Base-by-base conservation (phyloP, 495 filamentous ascomycete species). In the Parathielavia hyrcaniae region DNA sequence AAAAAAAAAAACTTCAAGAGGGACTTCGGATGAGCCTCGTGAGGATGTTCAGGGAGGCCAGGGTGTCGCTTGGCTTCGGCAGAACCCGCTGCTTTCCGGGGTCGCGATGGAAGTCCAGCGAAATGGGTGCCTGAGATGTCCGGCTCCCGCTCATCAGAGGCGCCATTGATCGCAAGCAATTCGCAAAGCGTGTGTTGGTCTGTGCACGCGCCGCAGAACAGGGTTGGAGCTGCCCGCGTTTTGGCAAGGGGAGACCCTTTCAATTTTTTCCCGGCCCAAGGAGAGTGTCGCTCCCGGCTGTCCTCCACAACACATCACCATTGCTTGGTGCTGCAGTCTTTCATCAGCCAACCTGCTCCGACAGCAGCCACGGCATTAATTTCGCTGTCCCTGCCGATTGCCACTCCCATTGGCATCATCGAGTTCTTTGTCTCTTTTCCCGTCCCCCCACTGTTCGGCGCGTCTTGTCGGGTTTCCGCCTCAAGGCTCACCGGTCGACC, bases 181-280 rank as follows among this genome's bases (percentile, higher is more conserved):
- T 61, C 55, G 39, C 50, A 19, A 50, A 26, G 22, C 32, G 11
- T 30, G 26, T 30, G 16, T n/a, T 62, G 60, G 60, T 30, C 60
- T 52, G 60, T 62, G 60, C 60, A 50, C 48, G 40, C 40, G 48
- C 19, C 34, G n/a, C n/a, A 32, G 14, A 34, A 19, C 55, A 54
- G 50, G 50, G 50, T 51, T 51, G 40, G 47, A 62, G 60, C 60
- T 55, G 50, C 55, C 55, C 51, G 50, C 55, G 55, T 46, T 49
- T 51, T 46, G 17, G 45, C 10, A 48, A 50, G 50, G 26, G 41
- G 32, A 22, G 45, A 39, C 47, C 30, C 36, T 47, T 9, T 38
- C n/a, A 22, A 53, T 44, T 53, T 61, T 61, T 59, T 62, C 52
- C 57, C 34, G 43, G 50, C 17, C 34, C 35, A 12, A 52, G 39